phyloP scores from a whole-genome alignment of 1,284 basidiomycete species.

The Tilletia setariae region DNA sequence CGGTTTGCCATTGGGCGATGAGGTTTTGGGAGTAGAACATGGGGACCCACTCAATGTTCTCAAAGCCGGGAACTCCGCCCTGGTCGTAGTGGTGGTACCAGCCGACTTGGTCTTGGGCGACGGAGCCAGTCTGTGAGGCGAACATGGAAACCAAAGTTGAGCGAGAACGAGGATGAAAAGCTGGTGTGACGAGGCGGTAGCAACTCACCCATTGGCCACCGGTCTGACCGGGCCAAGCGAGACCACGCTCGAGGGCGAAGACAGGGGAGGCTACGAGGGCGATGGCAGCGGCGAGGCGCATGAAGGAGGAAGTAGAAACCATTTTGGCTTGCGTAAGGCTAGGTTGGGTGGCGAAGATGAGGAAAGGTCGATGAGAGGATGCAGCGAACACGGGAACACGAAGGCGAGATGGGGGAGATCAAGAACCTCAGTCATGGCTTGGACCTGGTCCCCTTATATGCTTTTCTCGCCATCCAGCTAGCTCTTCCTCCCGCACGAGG shows the following conservation, averaged over 20 bases:
- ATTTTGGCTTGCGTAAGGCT: background rate
- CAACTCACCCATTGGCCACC: slow-evolving; percentile 6
- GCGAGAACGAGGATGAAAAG: background rate
- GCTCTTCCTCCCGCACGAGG: too few relatives aligned
- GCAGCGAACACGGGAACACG: background rate
- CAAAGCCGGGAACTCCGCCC: slow-evolving; percentile 9
- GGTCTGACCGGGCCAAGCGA: slow-evolving; percentile 1
- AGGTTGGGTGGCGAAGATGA: background rate
- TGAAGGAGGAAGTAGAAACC: slow-evolving; percentile 7
- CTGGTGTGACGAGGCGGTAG: background rate
- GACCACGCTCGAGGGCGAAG: slow-evolving; percentile 3
- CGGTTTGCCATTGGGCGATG: background rate
- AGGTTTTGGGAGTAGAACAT: background rate
- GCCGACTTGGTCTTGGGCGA: slow-evolving; percentile 6
- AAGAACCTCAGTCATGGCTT: background rate
- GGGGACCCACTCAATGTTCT: background rate
- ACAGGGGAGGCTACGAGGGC: slow-evolving; percentile 5
- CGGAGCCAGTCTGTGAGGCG: background rate
- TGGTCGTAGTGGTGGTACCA: slow-evolving; percentile 16
- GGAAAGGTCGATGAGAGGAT: background rate
- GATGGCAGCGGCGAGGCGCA: background rate
- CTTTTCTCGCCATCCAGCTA: background rate
- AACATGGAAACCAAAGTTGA: background rate
- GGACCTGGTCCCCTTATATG: background rate
- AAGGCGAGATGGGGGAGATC: too few relatives aligned